These are phyloP conservation scores for Clonostachys solani DNA, from an alignment of 2,329 filamentous ascomycete genomes.

Conservation along the genomic window DNA sequence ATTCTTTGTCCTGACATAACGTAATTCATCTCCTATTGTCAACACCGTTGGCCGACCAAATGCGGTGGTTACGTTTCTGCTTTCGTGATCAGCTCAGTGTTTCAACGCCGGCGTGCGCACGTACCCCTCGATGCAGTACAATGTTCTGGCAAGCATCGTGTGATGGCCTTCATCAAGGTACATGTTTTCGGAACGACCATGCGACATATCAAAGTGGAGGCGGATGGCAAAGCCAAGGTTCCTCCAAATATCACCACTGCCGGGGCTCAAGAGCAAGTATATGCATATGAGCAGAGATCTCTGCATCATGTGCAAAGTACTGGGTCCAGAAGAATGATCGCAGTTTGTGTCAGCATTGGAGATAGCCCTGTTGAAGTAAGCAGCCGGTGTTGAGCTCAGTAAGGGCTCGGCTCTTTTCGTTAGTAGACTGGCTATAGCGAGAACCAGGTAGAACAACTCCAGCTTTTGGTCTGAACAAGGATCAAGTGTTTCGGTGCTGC, in stretches of 20 bases:
- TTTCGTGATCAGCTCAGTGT: no score
- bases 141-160: no score
- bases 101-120: no score
- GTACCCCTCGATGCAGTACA: no score
- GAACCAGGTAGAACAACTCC: constrained; percentile 4
- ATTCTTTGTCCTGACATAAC: no score
- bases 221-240: constrained; percentile 6
- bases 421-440: constrained; percentile 5
- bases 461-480: neutral
- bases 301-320: constrained; percentile 5
- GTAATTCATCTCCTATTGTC: no score
- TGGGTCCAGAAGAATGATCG: constrained; percentile 3
- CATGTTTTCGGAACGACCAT: neutral
- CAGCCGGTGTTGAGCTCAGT: neutral
- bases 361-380: constrained; percentile 2
- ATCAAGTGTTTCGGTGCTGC: no score
- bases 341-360: neutral
- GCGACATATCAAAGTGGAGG: constrained; percentile 7
- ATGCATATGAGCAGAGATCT: constrained; percentile 6
- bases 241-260: constrained; percentile 7
- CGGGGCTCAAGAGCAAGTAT: constrained; percentile 6
- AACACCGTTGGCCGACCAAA: no score
- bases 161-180: no score
- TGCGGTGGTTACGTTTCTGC: no score
- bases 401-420: constrained; percentile 3